Conservation (phyloP, 2,329 filamentous ascomycete species). For the Fusarium sp. region DNA sequence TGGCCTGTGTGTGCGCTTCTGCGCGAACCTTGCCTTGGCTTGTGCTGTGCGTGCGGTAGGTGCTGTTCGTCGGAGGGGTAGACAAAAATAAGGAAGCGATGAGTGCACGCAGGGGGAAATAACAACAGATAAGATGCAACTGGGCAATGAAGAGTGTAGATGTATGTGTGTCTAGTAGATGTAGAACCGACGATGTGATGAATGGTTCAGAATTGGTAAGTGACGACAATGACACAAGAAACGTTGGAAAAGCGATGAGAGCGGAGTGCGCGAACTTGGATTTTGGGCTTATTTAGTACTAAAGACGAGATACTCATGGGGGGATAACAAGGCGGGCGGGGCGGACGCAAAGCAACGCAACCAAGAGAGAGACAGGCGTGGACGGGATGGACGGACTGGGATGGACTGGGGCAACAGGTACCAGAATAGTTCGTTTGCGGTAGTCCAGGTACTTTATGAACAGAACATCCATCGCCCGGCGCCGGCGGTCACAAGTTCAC, state of each 20-base stretch:
- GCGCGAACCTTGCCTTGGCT: constrained; percentile 16
- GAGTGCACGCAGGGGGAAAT: constrained; percentile 1
- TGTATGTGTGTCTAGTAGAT: background rate
- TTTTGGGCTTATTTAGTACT: constrained; percentile 21
- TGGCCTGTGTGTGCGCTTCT: constrained; percentile 31
- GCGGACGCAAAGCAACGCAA: background rate
- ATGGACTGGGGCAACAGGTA: constrained; percentile 5
- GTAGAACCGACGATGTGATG: constrained; percentile 10
- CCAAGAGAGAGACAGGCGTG: background rate
- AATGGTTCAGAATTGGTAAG: constrained; percentile 22
- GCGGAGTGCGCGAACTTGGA: constrained; percentile 27
- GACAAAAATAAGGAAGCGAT: constrained; percentile 35
- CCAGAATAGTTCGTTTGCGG: constrained; percentile 30
- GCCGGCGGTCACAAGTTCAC: constrained; percentile 41
- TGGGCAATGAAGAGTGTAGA: background rate
- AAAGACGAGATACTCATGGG: background rate
- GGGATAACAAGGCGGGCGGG: constrained; percentile 5
- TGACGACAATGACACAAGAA: constrained; percentile 26
- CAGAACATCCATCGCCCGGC: constrained; percentile 26
- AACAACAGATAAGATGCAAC: background rate
- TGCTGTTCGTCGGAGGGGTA: constrained; percentile 34
- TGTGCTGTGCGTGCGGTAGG: constrained; percentile 1
- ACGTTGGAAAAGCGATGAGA: constrained; percentile 18
- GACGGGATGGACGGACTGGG: constrained; percentile 13
- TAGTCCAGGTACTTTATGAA: constrained; percentile 13